Conservation (phyloP, 2,329 filamentous ascomycete genomes). For the Bipolaris victoriae region DNA sequence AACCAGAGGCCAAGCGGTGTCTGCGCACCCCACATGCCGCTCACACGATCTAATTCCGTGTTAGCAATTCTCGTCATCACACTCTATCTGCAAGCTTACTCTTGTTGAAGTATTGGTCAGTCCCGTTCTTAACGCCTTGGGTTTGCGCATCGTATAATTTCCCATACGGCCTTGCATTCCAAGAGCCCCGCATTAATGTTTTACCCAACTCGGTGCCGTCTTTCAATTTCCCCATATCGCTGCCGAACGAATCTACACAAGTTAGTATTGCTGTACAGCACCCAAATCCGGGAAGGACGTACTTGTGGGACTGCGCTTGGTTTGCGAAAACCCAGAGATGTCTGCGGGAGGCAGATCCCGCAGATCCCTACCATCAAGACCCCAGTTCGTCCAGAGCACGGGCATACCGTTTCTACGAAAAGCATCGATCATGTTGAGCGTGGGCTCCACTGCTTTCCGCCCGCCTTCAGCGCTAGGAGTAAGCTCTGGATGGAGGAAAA, state of each 20-base stretch:
- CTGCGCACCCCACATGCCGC: constrained; percentile 45
- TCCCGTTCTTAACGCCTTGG: constrained; percentile 20
- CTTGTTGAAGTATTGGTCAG: constrained; percentile 37
- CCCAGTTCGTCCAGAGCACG: constrained; percentile 48
- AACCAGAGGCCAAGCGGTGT: constrained; percentile 45
- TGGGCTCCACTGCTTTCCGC: constrained; percentile 33
- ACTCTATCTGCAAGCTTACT: constrained; percentile 10
- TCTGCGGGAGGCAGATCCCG: constrained; percentile 41
- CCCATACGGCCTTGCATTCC: constrained; percentile 48
- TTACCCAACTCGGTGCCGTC: constrained; percentile 34
- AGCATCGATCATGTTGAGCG: constrained; percentile 43
- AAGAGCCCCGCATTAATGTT: constrained; percentile 44
- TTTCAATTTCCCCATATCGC: constrained; percentile 18
- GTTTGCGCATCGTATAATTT: constrained; percentile 40
- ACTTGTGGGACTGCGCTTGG: constrained; percentile 13
- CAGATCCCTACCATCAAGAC: constrained; percentile 43
- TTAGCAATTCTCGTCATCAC: background rate
- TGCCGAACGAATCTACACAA: constrained; percentile 17
- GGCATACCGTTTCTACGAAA: constrained; percentile 43
- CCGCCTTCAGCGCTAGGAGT: constrained; percentile 15
- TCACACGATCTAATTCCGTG: constrained; percentile 34
- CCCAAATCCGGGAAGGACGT: background rate
- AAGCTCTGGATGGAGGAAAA: constrained; percentile 38
- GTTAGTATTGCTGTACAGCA: background rate
- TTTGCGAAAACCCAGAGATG: constrained; percentile 12